These are phyloP conservation scores for Fusarium praegraminearum DNA, from an alignment of 2,329 filamentous ascomycete species.

Conservation along the genomic window DNA sequence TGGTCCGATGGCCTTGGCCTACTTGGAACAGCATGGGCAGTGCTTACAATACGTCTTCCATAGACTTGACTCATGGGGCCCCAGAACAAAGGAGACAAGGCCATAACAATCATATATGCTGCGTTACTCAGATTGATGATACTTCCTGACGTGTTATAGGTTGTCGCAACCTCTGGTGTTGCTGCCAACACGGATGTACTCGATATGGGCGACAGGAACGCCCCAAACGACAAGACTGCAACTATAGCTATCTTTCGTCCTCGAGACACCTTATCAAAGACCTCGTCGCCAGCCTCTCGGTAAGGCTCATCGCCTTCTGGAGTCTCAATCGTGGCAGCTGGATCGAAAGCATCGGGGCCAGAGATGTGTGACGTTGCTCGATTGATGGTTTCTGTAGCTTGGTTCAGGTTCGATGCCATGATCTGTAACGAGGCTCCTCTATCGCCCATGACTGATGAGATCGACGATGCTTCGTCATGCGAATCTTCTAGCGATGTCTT, in stretches of 20 bases:
- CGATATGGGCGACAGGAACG: slow-evolving; percentile 80
- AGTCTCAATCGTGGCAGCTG: slow-evolving; percentile 13
- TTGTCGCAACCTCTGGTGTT: slow-evolving; percentile 77
- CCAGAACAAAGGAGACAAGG: slow-evolving; percentile 75
- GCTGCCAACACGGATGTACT: slow-evolving; percentile 80
- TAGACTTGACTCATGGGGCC: slow-evolving; percentile 77
- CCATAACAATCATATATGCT: slow-evolving; percentile 81
- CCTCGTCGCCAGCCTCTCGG: slow-evolving; percentile 57
- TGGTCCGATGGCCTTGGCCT: neutral
- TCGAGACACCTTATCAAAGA: slow-evolving; percentile 74
- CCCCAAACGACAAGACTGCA: slow-evolving; percentile 76
- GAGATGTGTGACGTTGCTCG: slow-evolving; percentile 50
- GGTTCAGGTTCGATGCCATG: neutral
- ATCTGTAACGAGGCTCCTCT: neutral
- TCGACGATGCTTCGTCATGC: neutral
- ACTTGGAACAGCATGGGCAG: neutral
- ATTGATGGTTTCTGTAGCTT: slow-evolving; percentile 22
- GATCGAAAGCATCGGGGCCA: slow-evolving; percentile 48
- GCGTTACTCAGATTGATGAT: slow-evolving; percentile 82
- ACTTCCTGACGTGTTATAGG: slow-evolving; percentile 73
- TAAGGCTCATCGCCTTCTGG: slow-evolving; percentile 33
- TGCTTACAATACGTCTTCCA: slow-evolving; percentile 67
- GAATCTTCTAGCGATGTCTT: slow-evolving; percentile 11
- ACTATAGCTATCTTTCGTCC: slow-evolving; percentile 76
- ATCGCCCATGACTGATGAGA: slow-evolving; percentile 9